Evolutionary conservation across 306 rosid species (phyloP).

Genomic region (Quercus variabilis): DNA sequence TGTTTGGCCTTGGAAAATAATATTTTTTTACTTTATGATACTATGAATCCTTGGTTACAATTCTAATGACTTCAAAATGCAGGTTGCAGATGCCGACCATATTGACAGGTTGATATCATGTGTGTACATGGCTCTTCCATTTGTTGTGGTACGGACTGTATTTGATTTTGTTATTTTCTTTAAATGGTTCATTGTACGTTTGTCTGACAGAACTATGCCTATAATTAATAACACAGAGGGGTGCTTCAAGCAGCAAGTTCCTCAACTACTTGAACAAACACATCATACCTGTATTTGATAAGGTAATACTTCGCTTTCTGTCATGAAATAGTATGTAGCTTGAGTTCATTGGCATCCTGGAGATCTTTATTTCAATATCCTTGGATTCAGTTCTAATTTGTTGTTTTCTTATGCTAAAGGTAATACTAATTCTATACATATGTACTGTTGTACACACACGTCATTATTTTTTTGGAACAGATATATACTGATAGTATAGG

Average conservation of each 20-base stretch:
- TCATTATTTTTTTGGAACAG: background rate
- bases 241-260: constrained; percentile 93
- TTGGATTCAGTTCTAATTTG: background rate
- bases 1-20: background rate
- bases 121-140: constrained; percentile 88
- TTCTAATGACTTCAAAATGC: constrained; percentile 26
- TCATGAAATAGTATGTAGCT: background rate
- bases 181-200: background rate
- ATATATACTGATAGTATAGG: background rate
- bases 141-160: constrained; percentile 70
- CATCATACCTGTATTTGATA: constrained; percentile 84
- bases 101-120: constrained; percentile 92
- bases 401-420: background rate
- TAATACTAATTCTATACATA: no score
- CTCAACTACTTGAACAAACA: constrained; percentile 74
- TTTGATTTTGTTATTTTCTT: constrained; percentile 1
- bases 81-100: constrained; percentile 91
- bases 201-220: constrained; percentile 9
- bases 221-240: constrained; percentile 50
- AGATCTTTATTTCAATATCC: background rate
- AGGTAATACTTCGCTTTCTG: constrained; percentile 50
- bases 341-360: background rate
- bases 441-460: background rate
- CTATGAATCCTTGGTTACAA: background rate
- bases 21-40: background rate